Evolutionary conservation across 1,284 basidiomycete genomes (phyloP).

Genomic region (Violaceomyces palustris): DNA sequence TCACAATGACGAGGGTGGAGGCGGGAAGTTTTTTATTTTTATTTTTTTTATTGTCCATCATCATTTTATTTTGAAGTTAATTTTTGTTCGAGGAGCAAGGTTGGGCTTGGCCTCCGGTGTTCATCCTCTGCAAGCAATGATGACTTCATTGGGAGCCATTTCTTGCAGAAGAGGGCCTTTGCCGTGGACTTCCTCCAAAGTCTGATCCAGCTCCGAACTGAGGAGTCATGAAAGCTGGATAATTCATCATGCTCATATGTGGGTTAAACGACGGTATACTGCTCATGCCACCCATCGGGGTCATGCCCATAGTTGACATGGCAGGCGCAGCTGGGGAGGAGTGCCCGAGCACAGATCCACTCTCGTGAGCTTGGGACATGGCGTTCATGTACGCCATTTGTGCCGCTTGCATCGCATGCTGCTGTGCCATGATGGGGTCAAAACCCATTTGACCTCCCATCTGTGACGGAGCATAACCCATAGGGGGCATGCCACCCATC

Average conservation of each 20-base stretch:
- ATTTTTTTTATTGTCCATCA: too few relatives aligned
- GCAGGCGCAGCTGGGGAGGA: constrained; percentile 12
- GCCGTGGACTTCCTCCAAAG: constrained; percentile 5
- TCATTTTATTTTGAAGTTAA: too few relatives aligned
- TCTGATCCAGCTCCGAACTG: constrained; percentile 14
- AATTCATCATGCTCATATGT: constrained; percentile 39
- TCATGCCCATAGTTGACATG: constrained; percentile 21
- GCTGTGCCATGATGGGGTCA: constrained; percentile 39
- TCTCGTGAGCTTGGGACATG: constrained; percentile 18
- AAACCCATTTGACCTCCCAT: constrained; percentile 18
- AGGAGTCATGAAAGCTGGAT: constrained; percentile 17
- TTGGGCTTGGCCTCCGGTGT: too few relatives aligned
- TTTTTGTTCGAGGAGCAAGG: too few relatives aligned
- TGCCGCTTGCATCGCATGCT: constrained; percentile 46
- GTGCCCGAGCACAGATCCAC: constrained; percentile 17
- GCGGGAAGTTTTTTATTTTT: too few relatives aligned
- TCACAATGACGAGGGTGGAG: too few relatives aligned
- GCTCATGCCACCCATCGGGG: constrained; percentile 22
- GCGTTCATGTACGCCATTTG: constrained; percentile 51
- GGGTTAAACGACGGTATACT: constrained; percentile 11
- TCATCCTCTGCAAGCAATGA: too few relatives aligned
- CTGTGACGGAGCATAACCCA: constrained; percentile 31
- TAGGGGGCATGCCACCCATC: constrained; percentile 49
- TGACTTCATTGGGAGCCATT: too few relatives aligned
- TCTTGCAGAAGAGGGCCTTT: constrained; percentile 11